Evolutionary conservation across 2,329 filamentous ascomycete genomes (phyloP).

Genomic region (Neopestalotiopsis sp.): DNA sequence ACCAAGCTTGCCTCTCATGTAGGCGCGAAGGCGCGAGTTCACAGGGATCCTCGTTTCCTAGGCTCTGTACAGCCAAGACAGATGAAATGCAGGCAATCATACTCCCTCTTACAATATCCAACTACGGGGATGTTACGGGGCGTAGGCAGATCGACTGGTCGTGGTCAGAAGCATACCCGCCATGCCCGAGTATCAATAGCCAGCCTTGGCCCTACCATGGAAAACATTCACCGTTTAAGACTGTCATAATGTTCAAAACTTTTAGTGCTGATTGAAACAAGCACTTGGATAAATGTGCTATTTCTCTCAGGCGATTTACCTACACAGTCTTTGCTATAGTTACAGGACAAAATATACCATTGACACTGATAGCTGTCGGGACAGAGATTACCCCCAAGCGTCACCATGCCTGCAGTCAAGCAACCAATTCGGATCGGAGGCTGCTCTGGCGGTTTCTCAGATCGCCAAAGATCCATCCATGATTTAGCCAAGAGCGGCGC

Average conservation of each 20-base stretch:
- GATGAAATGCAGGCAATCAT: too few species aligned
- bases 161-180: background rate
- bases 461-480: slow-evolving; percentile 37
- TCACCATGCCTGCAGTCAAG: background rate
- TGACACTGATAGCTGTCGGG: background rate
- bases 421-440: slow-evolving; percentile 35
- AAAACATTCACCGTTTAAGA: background rate
- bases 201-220: background rate
- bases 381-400: background rate
- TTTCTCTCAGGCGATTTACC: too few species aligned
- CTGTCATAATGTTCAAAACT: background rate
- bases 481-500: slow-evolving; percentile 28
- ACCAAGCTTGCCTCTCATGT: background rate
- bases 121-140: too few species aligned
- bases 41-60: background rate
- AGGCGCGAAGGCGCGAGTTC: background rate
- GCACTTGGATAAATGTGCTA: too few species aligned
- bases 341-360: background rate
- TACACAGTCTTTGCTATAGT: background rate
- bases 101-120: too few species aligned
- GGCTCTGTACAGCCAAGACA: background rate
- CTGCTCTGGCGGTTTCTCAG: slow-evolving; percentile 36
- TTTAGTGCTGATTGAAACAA: too few species aligned
- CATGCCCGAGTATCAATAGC: background rate
- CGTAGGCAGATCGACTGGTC: too few species aligned